Percentiles rank a stretch among this genome's conserved stretches.
These are phyloP conservation scores for Annulohypoxylon maeteangense DNA, from an alignment of 495 filamentous ascomycete genomes.

Conservation along the genomic window DNA sequence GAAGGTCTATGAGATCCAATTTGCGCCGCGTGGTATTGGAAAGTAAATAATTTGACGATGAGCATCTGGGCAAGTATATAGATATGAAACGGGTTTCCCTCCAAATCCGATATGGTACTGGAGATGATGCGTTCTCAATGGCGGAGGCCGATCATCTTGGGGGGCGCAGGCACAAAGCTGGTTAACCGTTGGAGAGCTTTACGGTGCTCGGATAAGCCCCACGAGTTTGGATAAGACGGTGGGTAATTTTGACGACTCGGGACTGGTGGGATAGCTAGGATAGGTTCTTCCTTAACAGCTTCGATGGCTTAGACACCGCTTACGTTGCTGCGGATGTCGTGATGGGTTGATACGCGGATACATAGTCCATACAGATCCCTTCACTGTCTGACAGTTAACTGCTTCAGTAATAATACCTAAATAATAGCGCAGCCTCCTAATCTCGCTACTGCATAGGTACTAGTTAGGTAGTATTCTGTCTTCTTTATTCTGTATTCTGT, in stretches of 20 bases:
- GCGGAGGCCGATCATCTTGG: constrained; percentile 24
- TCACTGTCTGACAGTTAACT: too few species aligned
- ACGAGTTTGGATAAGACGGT: constrained; percentile 28
- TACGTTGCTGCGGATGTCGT: neutral
- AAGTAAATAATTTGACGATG: constrained; percentile 25
- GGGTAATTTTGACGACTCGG: neutral
- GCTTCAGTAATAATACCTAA: constrained; percentile 9
- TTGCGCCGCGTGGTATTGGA: constrained; percentile 27
- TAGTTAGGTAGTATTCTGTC: too few species aligned
- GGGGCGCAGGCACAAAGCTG: neutral
- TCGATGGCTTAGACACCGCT: neutral
- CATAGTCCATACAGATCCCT: neutral
- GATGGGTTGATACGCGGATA: constrained; percentile 30
- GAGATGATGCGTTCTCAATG: constrained; percentile 26
- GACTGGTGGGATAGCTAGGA: too few species aligned
- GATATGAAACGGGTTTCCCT: constrained; percentile 12
- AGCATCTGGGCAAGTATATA: too few species aligned
- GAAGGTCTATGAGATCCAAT: constrained; percentile 15
- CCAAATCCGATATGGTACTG: constrained; percentile 7
- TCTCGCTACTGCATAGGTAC: too few species aligned
- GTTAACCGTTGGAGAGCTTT: neutral
- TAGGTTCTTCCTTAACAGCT: constrained; percentile 33
- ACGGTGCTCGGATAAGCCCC: constrained; percentile 26
- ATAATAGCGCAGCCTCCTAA: constrained; percentile 30
- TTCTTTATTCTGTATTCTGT: too few species aligned